A percentile compares a stretch with the other conserved stretches of the same genome.
Conservation (phyloP, 129 eudicot species). For the Apium graveolens region DNA sequence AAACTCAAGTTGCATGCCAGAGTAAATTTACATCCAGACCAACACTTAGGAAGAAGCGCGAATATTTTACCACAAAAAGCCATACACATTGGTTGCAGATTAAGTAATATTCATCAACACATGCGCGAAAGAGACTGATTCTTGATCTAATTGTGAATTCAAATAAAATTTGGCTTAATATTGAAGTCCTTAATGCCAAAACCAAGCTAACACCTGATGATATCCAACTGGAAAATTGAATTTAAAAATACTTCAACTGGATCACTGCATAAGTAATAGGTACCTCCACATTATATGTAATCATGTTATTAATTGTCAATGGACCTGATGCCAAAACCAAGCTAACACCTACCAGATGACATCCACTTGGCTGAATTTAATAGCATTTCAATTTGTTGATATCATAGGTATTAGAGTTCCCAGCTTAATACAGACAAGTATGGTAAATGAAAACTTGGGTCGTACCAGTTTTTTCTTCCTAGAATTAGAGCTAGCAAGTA, state of each 20-base stretch:
- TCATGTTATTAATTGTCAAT: background rate
- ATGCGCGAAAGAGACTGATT: no score
- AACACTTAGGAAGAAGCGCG: no score
- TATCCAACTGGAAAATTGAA: no score
- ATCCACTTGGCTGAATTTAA: no score
- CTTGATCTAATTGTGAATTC: no score
- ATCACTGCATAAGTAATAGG: background rate
- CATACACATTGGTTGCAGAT: background rate
- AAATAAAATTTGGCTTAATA: no score
- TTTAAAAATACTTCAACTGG: background rate
- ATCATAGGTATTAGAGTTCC: no score
- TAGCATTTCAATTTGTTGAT: no score
- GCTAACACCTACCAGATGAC: no score
- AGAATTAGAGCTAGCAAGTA: slow-evolving; percentile 86
- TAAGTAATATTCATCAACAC: background rate
- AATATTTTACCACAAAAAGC: no score
- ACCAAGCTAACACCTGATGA: background rate
- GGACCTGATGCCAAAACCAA: background rate
- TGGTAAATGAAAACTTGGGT: background rate
- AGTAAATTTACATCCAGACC: background rate
- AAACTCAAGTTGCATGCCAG: background rate
- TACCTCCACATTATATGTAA: background rate
- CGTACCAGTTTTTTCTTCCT: slow-evolving; percentile 79
- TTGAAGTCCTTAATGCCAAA: no score
- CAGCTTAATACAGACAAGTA: background rate